Evolutionary conservation across 1,139 yeast species (phyloP), one percentile per base, ranked within the genome.

Genomic region (Scheffersomyces lignicola): DNA sequence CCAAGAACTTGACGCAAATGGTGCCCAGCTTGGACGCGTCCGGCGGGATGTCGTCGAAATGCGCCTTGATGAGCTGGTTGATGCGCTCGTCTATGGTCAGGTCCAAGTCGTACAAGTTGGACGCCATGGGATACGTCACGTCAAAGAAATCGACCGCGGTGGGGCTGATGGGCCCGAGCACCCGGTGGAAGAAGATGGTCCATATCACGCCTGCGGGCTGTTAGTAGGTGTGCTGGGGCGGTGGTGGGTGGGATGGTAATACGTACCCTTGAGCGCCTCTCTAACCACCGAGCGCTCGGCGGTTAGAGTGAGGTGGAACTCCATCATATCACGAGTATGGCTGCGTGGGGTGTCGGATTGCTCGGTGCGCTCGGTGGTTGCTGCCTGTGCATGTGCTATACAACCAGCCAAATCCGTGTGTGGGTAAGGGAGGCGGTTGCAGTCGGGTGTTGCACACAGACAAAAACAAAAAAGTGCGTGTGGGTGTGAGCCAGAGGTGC

Each of bases 131-230:
- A 44, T 73, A 75, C 5, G 77, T 62, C 9, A 71, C 56, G 17
- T 61, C 68, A 18, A 70, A 53, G 42, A 75, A 74, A 33, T 67
- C 69, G 32, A 55, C 58, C 2, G 73, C 70, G 15, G 65, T 55
- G 2, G 94, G 90, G 1, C 62, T 58, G 16, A 83, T 66, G 2
- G 83, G 75, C 0, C 92, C 90, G 54, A 85, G 80, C 21, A 83
- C 62, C 31, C 95, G 60, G 39, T 80, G 79, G 54, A 85, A 85
- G 55, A 85, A 76, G 18, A 85, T 76, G 2, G 86, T 65, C 68
- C 85, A 80, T 40, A 83, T 55, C 24, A 83, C 56, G 3, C 88
- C 92, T 66, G 26, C 11, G 10, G n/a, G n/a, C 26, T 23, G 9
- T 23, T 23, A 9, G 9, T 23, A 9, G 11, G 7, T 23, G 10